These are phyloP conservation scores for Stephanodiscus minutulus DNA, from an alignment of 108 stramenopile genomes.

Conservation along the genomic window DNA sequence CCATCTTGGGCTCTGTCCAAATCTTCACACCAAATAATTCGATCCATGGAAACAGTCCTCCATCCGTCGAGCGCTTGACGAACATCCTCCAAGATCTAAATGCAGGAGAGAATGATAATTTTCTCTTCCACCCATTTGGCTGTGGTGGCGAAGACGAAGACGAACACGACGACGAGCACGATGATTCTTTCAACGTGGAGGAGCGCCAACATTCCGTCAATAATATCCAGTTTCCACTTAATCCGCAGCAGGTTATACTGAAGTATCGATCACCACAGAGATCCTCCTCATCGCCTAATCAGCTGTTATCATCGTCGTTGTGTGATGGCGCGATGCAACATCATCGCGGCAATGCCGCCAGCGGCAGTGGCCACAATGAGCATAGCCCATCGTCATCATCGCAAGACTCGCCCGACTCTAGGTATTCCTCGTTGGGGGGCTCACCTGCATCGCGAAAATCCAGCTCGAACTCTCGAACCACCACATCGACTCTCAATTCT, in stretches of 20 bases:
- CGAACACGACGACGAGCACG: neutral
- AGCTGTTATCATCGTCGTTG: neutral
- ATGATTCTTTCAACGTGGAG: neutral
- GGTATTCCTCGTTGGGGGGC: conserved; percentile 11
- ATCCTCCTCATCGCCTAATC: conserved; percentile 2
- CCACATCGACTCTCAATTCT: conserved; percentile 16
- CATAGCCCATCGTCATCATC: conserved; percentile 14
- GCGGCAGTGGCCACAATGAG: neutral
- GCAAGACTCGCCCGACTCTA: conserved; percentile 8
- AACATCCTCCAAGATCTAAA: neutral
- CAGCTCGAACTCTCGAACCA: conserved; percentile 26
- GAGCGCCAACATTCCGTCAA: neutral
- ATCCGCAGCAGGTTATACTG: neutral
- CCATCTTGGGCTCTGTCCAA: conserved; percentile 5
- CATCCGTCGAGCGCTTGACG: conserved; percentile 13
- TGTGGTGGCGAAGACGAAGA: neutral
- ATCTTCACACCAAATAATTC: neutral
- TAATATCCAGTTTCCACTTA: neutral
- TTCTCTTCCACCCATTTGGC: conserved; percentile 16
- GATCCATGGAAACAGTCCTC: conserved; percentile 14
- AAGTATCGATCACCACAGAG: conserved; percentile 14
- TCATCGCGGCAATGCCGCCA: neutral
- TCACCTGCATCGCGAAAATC: conserved; percentile 19
- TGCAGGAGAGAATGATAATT: conserved; percentile 2
- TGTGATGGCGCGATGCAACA: neutral